Percentiles rank a stretch among this genome's conserved stretches.
Conservation (phyloP, 2,329 filamentous ascomycete genomes). For the Zymoseptoria pseudotritici region DNA sequence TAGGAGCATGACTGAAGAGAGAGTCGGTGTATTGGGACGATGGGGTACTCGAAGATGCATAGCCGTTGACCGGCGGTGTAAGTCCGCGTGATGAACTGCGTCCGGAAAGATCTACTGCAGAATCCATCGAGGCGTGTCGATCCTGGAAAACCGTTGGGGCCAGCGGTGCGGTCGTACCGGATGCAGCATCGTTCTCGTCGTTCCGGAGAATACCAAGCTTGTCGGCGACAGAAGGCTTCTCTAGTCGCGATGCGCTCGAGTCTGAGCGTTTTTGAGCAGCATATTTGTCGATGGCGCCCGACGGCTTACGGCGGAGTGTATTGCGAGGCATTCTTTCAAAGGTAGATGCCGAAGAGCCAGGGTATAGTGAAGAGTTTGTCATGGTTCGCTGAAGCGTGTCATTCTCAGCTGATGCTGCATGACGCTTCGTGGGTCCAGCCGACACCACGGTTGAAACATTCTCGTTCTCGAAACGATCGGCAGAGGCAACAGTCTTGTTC, state of each 20-base stretch:
- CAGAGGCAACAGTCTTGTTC: not conserved
- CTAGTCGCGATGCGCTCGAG: slow-evolving; percentile 4
- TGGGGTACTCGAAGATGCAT: slow-evolving; percentile 61
- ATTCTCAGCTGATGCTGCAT: not conserved
- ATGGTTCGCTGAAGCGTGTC: not conserved
- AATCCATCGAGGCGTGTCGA: not conserved
- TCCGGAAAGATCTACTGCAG: slow-evolving; percentile 1
- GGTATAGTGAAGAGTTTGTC: slow-evolving; percentile 37
- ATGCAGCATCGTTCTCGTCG: slow-evolving; percentile 12
- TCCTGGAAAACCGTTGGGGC: slow-evolving; percentile 1
- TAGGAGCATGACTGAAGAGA: slow-evolving; percentile 69
- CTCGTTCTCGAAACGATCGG: not conserved
- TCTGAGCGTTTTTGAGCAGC: slow-evolving; percentile 20
- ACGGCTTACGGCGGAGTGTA: slow-evolving; percentile 39
- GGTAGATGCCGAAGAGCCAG: slow-evolving; percentile 41
- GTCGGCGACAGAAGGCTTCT: not conserved
- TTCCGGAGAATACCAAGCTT: not conserved
- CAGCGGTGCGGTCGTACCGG: slow-evolving; percentile 21
- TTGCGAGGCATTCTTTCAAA: slow-evolving; percentile 39
- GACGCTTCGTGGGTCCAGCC: not conserved
- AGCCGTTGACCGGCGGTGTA: slow-evolving; percentile 26
- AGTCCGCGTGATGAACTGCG: slow-evolving; percentile 11
- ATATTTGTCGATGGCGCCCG: slow-evolving; percentile 35
- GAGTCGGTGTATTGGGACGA: slow-evolving; percentile 71
- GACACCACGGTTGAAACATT: not conserved